These are phyloP conservation scores for Chlamydomonas applanata DNA, from an alignment of 139 green algal genomes.

Conservation along the genomic window DNA sequence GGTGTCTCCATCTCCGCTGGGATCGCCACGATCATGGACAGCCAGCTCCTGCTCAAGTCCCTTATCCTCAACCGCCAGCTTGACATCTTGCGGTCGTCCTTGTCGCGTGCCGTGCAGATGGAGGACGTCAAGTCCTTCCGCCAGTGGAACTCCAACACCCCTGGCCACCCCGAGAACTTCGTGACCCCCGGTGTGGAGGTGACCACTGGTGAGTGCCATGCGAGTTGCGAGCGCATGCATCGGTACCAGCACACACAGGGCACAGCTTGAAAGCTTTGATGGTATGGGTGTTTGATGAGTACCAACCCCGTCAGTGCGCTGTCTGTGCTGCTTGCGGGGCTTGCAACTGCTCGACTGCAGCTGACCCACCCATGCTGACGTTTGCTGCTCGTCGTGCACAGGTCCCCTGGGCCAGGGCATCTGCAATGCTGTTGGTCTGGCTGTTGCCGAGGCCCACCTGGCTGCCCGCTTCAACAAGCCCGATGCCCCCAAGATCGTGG, in stretches of 20 bases:
- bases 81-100: too few species aligned
- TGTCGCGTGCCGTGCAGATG: slow-evolving; percentile 61
- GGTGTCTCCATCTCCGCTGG: too few species aligned
- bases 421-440: slow-evolving; percentile 94
- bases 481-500: slow-evolving; percentile 78
- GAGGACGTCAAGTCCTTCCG: slow-evolving; percentile 97
- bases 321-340: background rate
- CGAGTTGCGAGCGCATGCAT: background rate
- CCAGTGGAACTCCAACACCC: slow-evolving; percentile 91
- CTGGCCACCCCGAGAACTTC: slow-evolving; percentile 99
- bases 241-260: background rate
- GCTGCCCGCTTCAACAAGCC: slow-evolving; percentile 99
- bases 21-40: too few species aligned
- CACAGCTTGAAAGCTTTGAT: background rate
- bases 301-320: too few species aligned
- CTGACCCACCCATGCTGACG: background rate
- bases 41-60: background rate
- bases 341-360: background rate
- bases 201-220: slow-evolving; percentile 77
- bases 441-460: slow-evolving; percentile 91
- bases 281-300: too few species aligned
- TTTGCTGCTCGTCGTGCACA: slow-evolving; percentile 15
- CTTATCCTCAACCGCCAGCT: background rate
- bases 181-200: slow-evolving; percentile 94
- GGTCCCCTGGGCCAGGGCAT: slow-evolving; percentile 96